Percentiles rank a stretch among this genome's conserved stretches.
Conservation (phyloP, 2,329 filamentous ascomycete genomes). For the Fusarium pseudonygamai region DNA sequence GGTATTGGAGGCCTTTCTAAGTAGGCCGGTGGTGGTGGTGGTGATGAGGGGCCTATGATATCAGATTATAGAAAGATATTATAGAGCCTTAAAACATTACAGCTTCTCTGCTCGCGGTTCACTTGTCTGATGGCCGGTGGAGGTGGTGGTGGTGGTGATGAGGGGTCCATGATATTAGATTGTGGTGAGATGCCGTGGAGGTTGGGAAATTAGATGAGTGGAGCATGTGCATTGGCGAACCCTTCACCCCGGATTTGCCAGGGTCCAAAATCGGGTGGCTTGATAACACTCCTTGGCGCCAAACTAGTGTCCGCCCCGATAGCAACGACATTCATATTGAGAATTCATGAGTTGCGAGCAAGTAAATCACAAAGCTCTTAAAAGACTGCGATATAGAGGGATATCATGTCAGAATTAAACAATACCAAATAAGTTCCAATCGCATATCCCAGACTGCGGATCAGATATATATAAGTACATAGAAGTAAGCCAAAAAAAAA, state of each 20-base stretch:
- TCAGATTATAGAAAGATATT: no score
- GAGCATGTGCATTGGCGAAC: slow-evolving; percentile 1
- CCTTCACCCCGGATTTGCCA: slow-evolving; percentile 35
- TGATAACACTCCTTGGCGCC: slow-evolving; percentile 1
- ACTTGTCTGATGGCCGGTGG: no score
- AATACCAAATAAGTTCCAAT: slow-evolving; percentile 12
- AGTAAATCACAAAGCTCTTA: neutral
- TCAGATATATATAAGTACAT: slow-evolving; percentile 56
- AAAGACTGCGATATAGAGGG: neutral
- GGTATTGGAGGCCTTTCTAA: no score
- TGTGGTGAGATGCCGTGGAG: no score
- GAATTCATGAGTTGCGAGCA: neutral
- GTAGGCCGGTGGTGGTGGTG: no score
- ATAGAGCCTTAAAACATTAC: no score
- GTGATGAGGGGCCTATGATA: no score
- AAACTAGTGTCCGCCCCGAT: neutral
- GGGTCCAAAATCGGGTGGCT: slow-evolving; percentile 12
- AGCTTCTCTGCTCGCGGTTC: no score
- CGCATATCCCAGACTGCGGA: slow-evolving; percentile 45
- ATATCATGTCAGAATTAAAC: neutral
- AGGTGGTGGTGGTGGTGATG: no score
- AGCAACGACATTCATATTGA: neutral
- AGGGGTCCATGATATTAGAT: no score
- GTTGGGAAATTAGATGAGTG: slow-evolving; percentile 37
- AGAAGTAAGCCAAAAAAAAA: slow-evolving; percentile 39